Percentiles rank a stretch among this genome's conserved stretches.
phyloP scores from a whole-genome alignment of 768 basidiomycete genomes.

The Phanerochaete sordida region DNA sequence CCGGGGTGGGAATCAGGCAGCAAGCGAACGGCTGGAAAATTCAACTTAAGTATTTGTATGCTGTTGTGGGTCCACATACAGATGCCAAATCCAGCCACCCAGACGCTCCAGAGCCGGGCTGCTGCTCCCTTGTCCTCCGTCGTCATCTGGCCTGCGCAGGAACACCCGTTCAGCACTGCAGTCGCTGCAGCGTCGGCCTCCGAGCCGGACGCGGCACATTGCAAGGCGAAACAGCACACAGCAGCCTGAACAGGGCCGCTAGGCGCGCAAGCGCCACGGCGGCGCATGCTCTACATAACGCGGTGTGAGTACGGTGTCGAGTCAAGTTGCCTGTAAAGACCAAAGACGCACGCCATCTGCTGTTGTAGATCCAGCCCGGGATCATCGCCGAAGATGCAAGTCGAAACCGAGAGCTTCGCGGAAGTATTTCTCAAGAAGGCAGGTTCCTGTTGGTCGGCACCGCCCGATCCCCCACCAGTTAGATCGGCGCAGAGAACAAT shows the following conservation, averaged over 20 bases:
- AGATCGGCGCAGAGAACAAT: background rate
- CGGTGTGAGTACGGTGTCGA: background rate
- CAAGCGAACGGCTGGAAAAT: background rate
- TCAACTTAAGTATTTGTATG: constrained; percentile 11
- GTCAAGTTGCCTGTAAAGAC: background rate
- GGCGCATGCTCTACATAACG: background rate
- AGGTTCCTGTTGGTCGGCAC: background rate
- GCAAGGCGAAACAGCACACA: background rate
- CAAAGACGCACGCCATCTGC: background rate
- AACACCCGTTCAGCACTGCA: background rate
- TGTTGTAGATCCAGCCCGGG: background rate
- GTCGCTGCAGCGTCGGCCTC: background rate
- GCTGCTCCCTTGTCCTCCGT: background rate
- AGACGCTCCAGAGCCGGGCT: background rate
- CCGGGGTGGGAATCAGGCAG: constrained; percentile 3
- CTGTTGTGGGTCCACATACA: constrained; percentile 18
- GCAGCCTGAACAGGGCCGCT: background rate
- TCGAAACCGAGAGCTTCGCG: background rate
- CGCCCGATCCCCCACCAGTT: constrained; percentile 1
- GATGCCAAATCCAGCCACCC: constrained; percentile 7
- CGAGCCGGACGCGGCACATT: background rate
- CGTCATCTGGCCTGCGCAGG: background rate
- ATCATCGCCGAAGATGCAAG: background rate
- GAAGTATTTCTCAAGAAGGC: constrained; percentile 1
- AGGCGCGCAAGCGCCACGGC: background rate